phyloP scores from a whole-genome alignment of 2,329 filamentous ascomycete genomes.

The Colletotrichum magnum region DNA sequence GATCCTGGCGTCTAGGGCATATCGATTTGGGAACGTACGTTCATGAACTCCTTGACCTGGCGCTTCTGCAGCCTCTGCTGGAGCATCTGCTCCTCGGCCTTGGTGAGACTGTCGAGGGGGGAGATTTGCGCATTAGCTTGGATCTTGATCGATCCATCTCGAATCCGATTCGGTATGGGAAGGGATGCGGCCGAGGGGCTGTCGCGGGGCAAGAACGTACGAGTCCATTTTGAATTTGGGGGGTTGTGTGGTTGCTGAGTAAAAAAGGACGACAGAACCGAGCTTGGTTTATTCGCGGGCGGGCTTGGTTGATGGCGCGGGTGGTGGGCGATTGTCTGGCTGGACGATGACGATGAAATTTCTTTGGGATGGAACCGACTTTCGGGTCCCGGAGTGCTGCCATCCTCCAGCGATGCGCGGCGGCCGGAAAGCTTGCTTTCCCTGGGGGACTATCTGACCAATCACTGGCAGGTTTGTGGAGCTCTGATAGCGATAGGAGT shows the following conservation, averaged over 20 bases:
- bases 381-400: constrained; percentile 16
- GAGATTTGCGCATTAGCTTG: constrained; percentile 35
- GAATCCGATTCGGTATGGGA: neutral
- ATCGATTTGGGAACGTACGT: constrained; percentile 68
- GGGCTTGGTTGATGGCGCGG: constrained; percentile 7
- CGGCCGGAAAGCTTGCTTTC: constrained; percentile 34
- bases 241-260: neutral
- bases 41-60: constrained; percentile 99
- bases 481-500: constrained; percentile 34
- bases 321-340: constrained; percentile 16
- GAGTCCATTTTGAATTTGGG: constrained; percentile 41
- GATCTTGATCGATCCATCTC: constrained; percentile 9
- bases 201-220: constrained; percentile 30
- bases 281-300: neutral
- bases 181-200: neutral
- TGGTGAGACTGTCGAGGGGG: constrained; percentile 70
- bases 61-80: constrained; percentile 96
- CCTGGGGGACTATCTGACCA: constrained; percentile 19
- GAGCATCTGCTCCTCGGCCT: constrained; percentile 90
- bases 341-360: constrained; percentile 43
- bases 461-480: constrained; percentile 19
- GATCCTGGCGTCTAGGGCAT: neutral
- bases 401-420: constrained; percentile 9
- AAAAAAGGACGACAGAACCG: no score
- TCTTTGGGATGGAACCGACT: constrained; percentile 37